phyloP scores from a whole-genome alignment of 805 yeast species.

The Candida stauntonica region DNA sequence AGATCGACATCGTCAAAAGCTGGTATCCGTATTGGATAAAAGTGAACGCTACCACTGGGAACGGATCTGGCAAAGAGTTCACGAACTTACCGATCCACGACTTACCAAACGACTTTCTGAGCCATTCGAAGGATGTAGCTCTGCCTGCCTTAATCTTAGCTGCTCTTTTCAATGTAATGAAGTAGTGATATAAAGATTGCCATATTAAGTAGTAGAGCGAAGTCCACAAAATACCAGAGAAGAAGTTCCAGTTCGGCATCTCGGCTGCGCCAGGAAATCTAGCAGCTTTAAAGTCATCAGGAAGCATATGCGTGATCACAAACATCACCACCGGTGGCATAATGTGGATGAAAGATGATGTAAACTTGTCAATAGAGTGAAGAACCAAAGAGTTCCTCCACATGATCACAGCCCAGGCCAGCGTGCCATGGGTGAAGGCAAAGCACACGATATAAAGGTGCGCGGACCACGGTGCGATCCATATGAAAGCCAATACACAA shows the following conservation, averaged over 20 bases:
- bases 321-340: slow-evolving; percentile 87
- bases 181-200: slow-evolving; percentile 89
- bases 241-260: slow-evolving; percentile 66
- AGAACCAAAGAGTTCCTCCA: slow-evolving; percentile 94
- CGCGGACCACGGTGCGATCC: slow-evolving; percentile 76
- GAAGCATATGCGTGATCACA: slow-evolving; percentile 73
- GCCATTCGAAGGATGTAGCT: slow-evolving; percentile 81
- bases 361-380: slow-evolving; percentile 88
- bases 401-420: slow-evolving; percentile 89
- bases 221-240: slow-evolving; percentile 70
- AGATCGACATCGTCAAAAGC: slow-evolving; percentile 76
- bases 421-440: slow-evolving; percentile 82
- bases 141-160: slow-evolving; percentile 82
- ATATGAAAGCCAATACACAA: slow-evolving; percentile 62
- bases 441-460: slow-evolving; percentile 78
- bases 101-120: slow-evolving; percentile 66
- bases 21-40: slow-evolving; percentile 85
- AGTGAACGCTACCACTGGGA: slow-evolving; percentile 86
- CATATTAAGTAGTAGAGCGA: slow-evolving; percentile 79
- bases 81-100: slow-evolving; percentile 70
- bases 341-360: slow-evolving; percentile 85
- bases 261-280: slow-evolving; percentile 81
- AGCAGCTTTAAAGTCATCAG: slow-evolving; percentile 39
- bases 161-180: slow-evolving; percentile 76
- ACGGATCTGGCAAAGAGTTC: slow-evolving; percentile 74